A percentile compares a stretch with the other conserved stretches of the same genome.
These are phyloP conservation scores for Aspergillus incahuasiensis DNA, from an alignment of 495 filamentous ascomycete genomes.

Conservation along the genomic window DNA sequence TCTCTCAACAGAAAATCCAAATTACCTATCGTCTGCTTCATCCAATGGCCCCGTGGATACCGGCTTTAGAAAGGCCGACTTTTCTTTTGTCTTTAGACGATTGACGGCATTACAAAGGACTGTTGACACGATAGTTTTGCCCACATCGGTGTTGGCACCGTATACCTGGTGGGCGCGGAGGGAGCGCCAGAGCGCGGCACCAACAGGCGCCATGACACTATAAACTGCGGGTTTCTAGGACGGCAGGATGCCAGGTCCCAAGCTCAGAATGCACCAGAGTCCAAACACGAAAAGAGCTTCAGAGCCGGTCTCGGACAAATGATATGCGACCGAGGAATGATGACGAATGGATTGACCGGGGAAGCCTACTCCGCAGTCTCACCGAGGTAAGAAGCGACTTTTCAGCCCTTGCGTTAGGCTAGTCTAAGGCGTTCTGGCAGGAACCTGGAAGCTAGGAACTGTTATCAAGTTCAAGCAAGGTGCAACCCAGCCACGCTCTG, in stretches of 20 bases:
- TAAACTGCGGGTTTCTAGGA: too few species aligned
- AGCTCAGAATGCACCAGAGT: background rate
- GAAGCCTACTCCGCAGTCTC: background rate
- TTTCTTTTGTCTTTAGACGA: constrained; percentile 32
- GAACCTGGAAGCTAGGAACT: background rate
- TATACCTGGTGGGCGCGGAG: constrained; percentile 66
- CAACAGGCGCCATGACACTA: constrained; percentile 39
- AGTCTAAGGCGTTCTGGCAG: background rate
- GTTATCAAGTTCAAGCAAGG: too few species aligned
- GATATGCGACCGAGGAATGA: constrained; percentile 1
- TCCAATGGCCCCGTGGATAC: constrained; percentile 65
- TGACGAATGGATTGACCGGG: background rate
- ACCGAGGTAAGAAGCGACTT: background rate
- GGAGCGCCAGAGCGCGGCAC: constrained; percentile 54
- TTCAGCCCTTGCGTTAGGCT: background rate
- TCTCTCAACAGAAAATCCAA: too few species aligned
- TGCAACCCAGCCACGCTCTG: background rate
- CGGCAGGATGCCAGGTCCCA: too few species aligned
- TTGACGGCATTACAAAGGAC: constrained; percentile 59
- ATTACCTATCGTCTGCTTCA: constrained; percentile 66
- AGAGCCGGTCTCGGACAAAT: background rate
- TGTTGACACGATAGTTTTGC: constrained; percentile 72
- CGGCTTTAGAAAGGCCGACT: constrained; percentile 65
- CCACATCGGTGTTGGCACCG: constrained; percentile 76
- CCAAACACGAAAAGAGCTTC: background rate